Conservation (phyloP, 345 rosid species). For the Lepidium sativum region DNA sequence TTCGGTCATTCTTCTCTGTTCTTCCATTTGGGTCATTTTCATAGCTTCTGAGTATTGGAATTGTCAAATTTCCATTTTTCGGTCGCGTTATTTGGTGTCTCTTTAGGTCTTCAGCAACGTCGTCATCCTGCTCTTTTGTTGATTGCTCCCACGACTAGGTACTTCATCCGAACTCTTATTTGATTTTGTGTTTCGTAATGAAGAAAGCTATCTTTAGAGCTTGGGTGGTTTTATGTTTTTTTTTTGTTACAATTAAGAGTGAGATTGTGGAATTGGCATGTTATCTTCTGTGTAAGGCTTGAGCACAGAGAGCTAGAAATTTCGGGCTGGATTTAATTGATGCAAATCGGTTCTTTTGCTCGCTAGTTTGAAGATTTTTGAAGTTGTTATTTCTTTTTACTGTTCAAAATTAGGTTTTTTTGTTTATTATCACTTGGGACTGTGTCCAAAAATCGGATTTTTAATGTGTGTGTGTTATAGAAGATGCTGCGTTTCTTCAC, state of each 20-base stretch:
- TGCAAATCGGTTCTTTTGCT: not conserved
- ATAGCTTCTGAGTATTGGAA: not conserved
- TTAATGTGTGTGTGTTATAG: not conserved
- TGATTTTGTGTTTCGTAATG: not conserved
- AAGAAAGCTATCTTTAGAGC: not conserved
- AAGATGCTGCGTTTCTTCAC: too few relatives aligned
- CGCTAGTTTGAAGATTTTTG: not conserved
- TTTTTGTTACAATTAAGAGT: not conserved
- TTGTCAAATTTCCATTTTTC: not conserved
- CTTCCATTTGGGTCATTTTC: not conserved
- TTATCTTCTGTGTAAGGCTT: not conserved
- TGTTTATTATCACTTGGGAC: not conserved
- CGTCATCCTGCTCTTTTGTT: not conserved
- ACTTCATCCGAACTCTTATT: not conserved
- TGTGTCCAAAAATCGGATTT: not conserved
- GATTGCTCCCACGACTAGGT: slow-evolving; percentile 11
- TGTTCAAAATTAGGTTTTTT: not conserved
- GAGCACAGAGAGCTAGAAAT: not conserved
- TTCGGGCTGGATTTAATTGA: slow-evolving; percentile 4
- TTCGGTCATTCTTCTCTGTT: not conserved
- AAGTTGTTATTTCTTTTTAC: not conserved
- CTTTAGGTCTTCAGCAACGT: not conserved
- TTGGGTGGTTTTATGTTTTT: not conserved
- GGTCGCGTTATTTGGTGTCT: not conserved
- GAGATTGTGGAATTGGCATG: not conserved